Evolutionary conservation across 2,329 filamentous ascomycete genomes (phyloP).

Genomic region (Aureobasidium sp.): DNA sequence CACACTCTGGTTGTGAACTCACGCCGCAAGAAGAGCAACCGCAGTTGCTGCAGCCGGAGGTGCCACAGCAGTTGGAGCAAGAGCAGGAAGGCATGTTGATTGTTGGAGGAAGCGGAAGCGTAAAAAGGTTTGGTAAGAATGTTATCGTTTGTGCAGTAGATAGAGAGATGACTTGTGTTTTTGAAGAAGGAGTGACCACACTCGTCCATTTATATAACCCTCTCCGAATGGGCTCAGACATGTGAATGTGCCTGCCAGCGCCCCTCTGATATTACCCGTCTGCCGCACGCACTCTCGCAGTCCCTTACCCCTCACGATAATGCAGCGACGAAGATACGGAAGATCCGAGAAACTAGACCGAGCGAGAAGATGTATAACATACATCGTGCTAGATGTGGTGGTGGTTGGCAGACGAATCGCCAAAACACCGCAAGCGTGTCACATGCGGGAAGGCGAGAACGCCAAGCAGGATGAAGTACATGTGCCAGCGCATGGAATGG

Average conservation of each 20-base stretch:
- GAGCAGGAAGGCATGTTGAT: constrained; percentile 10
- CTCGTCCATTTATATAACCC: not conserved
- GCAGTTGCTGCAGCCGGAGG: constrained; percentile 1
- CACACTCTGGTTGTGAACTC: not conserved
- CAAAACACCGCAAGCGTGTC: not conserved
- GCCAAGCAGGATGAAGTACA: not conserved
- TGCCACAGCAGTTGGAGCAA: constrained; percentile 10
- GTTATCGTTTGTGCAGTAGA: too few relatives aligned
- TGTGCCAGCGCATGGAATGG: not conserved
- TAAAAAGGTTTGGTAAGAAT: not conserved
- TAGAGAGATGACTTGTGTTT: too few relatives aligned
- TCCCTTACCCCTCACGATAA: not conserved
- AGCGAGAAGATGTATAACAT: not conserved
- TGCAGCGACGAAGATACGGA: not conserved
- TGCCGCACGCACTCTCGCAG: not conserved
- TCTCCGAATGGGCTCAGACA: not conserved
- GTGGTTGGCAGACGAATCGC: not conserved
- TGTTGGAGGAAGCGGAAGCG: not conserved
- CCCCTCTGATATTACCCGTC: not conserved
- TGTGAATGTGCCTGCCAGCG: not conserved
- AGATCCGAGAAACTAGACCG: not conserved
- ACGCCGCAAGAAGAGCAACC: constrained; percentile 5
- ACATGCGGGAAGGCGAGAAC: not conserved
- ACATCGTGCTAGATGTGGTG: not conserved
- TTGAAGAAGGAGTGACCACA: not conserved